Conservation (phyloP, 2,329 filamentous ascomycete genomes). For the Nemania abortiva region DNA sequence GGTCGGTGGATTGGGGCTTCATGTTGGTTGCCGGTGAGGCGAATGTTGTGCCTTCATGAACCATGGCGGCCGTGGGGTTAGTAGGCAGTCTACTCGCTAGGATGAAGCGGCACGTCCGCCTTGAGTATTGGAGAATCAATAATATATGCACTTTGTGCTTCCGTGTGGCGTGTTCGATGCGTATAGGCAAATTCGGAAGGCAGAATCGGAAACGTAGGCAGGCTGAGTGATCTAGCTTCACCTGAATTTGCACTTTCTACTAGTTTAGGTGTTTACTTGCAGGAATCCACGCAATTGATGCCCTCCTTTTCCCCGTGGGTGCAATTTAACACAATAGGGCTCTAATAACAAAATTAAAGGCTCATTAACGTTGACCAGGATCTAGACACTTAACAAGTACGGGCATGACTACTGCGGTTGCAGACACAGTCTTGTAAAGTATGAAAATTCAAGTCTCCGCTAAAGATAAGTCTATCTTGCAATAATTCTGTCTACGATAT, state of each 20-base stretch:
- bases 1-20: neutral
- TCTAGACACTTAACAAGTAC: neutral
- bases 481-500: too few relatives aligned
- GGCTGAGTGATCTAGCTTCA: slow-evolving; percentile 14
- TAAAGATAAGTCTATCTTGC: too few relatives aligned
- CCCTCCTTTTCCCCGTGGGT: neutral
- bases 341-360: neutral
- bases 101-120: neutral
- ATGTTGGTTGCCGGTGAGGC: neutral
- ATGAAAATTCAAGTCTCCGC: too few relatives aligned
- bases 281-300: too few relatives aligned
- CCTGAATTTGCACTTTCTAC: neutral
- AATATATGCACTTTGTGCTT: neutral
- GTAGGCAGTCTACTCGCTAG: neutral
- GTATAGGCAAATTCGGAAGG: slow-evolving; percentile 9
- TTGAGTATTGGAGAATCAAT: neutral
- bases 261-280: too few relatives aligned
- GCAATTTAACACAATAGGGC: neutral
- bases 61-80: too few relatives aligned
- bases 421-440: too few relatives aligned
- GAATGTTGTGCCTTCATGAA: neutral
- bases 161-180: too few relatives aligned
- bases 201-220: slow-evolving; percentile 19
- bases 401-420: too few relatives aligned
- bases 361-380: neutral